phyloP scores from a whole-genome alignment of 2,329 filamentous ascomycete genomes.

The Nemania sp. region DNA sequence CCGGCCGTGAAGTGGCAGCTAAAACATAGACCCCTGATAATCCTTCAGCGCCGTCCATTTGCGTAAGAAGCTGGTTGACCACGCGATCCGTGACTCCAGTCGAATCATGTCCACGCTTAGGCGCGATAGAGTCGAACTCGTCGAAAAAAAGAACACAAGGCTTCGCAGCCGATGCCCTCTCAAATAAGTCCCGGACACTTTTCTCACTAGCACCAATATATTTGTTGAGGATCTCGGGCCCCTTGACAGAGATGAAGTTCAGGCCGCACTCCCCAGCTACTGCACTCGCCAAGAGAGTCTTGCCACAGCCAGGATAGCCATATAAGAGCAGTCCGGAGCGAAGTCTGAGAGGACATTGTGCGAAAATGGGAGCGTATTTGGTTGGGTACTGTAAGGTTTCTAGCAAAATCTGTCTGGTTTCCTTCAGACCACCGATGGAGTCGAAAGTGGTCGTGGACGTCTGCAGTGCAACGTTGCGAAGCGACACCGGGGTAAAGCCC shows the following conservation, averaged over 20 bases:
- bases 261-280: constrained; percentile 98
- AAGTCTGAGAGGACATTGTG: constrained; percentile 90
- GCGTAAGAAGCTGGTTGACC: constrained; percentile 95
- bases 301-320: constrained; percentile 94
- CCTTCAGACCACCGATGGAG: constrained; percentile 84
- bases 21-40: constrained; percentile 94
- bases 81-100: constrained; percentile 98
- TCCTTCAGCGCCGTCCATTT: constrained; percentile 98
- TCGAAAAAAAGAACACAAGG: constrained; percentile 98
- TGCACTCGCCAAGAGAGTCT: constrained; percentile 91
- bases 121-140: constrained; percentile 97
- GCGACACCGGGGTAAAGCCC: constrained; percentile 91
- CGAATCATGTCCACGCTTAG: constrained; percentile 94
- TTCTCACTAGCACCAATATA: constrained; percentile 99
- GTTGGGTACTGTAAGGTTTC: constrained; percentile 97
- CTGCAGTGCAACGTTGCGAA: constrained; percentile 92
- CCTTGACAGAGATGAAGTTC: constrained; percentile 98
- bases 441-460: constrained; percentile 91
- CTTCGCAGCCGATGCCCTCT: constrained; percentile 84
- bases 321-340: constrained; percentile 92
- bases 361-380: constrained; percentile 96
- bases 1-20: constrained; percentile 89
- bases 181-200: constrained; percentile 91
- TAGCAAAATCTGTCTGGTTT: constrained; percentile 87
- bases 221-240: constrained; percentile 97